Conservation (phyloP, 495 filamentous ascomycete species). For the Neurospora sp. region DNA sequence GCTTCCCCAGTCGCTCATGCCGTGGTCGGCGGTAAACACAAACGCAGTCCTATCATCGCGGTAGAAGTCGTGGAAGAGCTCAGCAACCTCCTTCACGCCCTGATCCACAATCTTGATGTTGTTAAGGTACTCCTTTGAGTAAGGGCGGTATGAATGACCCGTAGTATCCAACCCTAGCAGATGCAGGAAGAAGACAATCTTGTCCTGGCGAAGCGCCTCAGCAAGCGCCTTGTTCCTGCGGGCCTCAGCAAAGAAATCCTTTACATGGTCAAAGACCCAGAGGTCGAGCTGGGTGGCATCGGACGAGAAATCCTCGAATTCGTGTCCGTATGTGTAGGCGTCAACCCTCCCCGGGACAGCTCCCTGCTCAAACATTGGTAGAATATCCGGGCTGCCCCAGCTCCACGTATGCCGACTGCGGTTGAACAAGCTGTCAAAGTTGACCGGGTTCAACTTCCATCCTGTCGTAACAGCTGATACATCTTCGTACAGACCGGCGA, state of each 20-base stretch:
- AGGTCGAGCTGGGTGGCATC: slow-evolving; percentile 75
- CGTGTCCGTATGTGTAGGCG: slow-evolving; percentile 69
- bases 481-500: slow-evolving; percentile 96
- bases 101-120: slow-evolving; percentile 93
- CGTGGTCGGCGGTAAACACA: slow-evolving; percentile 96
- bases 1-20: slow-evolving; percentile 97
- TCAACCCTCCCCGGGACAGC: slow-evolving; percentile 82
- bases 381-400: slow-evolving; percentile 97
- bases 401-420: slow-evolving; percentile 94
- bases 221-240: slow-evolving; percentile 66
- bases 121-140: slow-evolving; percentile 87
- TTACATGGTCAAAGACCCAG: slow-evolving; percentile 95
- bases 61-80: slow-evolving; percentile 82
- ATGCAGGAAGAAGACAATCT: slow-evolving; percentile 92
- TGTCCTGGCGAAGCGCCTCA: slow-evolving; percentile 66
- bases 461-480: slow-evolving; percentile 95
- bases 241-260: slow-evolving; percentile 73
- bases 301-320: slow-evolving; percentile 79
- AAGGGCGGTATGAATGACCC: slow-evolving; percentile 80
- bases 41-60: slow-evolving; percentile 86
- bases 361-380: slow-evolving; percentile 93
- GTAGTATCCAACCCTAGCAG: slow-evolving; percentile 92
- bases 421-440: slow-evolving; percentile 99
- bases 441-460: slow-evolving; percentile 97
- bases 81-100: slow-evolving; percentile 72